phyloP scores from a whole-genome alignment of 306 rosid species.

The Glycine latifolia region DNA sequence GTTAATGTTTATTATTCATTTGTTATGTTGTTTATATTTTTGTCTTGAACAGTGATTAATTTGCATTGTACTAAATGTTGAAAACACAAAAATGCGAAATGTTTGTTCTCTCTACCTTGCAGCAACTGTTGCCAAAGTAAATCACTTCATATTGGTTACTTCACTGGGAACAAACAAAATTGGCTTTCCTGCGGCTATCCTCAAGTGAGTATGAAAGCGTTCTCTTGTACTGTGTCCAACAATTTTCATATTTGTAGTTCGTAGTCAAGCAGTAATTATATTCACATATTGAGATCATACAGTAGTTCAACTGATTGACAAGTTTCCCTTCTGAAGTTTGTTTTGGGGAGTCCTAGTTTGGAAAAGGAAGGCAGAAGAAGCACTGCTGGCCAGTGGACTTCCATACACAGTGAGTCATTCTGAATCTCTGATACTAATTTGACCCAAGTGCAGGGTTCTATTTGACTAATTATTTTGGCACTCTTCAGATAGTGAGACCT shows the following conservation, averaged over 20 bases:
- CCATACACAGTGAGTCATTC: slow-evolving; percentile 82
- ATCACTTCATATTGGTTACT: slow-evolving; percentile 87
- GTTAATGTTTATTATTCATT: too few species aligned
- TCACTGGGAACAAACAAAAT: slow-evolving; percentile 94
- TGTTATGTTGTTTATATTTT: not conserved
- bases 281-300: slow-evolving; percentile 4
- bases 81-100: slow-evolving; percentile 30
- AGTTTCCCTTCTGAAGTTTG: slow-evolving; percentile 64
- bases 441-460: slow-evolving; percentile 1
- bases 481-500: slow-evolving; percentile 93
- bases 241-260: slow-evolving; percentile 40
- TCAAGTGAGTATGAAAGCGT: slow-evolving; percentile 72
- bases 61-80: slow-evolving; percentile 17
- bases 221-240: not conserved
- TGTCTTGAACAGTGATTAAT: not conserved
- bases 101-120: slow-evolving; percentile 47
- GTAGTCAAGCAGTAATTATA: slow-evolving; percentile 11
- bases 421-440: slow-evolving; percentile 15
- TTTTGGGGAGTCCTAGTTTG: slow-evolving; percentile 97
- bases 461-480: slow-evolving; percentile 31
- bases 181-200: slow-evolving; percentile 96
- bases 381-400: slow-evolving; percentile 87
- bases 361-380: slow-evolving; percentile 99
- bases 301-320: slow-evolving; percentile 37
- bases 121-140: slow-evolving; percentile 80